Evolutionary conservation across 306 rosid genomes (phyloP).

Genomic region (Corylus avellana): DNA sequence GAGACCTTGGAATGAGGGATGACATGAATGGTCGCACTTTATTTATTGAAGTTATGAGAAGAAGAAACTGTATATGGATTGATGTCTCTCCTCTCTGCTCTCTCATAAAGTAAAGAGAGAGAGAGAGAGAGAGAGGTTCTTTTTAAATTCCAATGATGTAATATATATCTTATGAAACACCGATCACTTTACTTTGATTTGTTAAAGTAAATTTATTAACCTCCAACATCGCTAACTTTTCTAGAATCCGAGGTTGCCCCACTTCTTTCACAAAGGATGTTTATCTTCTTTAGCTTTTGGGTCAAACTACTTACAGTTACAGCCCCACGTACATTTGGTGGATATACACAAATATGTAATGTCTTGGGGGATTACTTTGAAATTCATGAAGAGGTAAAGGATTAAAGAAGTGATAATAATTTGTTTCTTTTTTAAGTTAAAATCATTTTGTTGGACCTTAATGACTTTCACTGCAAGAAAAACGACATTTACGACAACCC

Average conservation of each 20-base stretch:
- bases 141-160: conserved; percentile 39
- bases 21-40: conserved; percentile 2
- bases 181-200: conserved; percentile 15
- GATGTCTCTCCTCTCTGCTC: conserved; percentile 10
- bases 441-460: too few species aligned
- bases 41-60: neutral
- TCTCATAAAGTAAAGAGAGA: conserved; percentile 2
- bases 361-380: too few species aligned
- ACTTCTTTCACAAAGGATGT: conserved; percentile 17
- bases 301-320: conserved; percentile 27
- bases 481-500: too few species aligned
- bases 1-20: conserved; percentile 41
- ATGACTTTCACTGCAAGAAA: too few species aligned
- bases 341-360: neutral
- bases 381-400: too few species aligned
- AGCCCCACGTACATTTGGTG: neutral
- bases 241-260: conserved; percentile 71
- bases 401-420: neutral
- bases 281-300: conserved; percentile 31
- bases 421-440: neutral
- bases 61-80: conserved; percentile 29
- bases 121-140: conserved; percentile 1
- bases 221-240: conserved; percentile 32
- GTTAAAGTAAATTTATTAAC: conserved; percentile 9
- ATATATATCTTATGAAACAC: conserved; percentile 25